phyloP scores from a whole-genome alignment of 2,329 filamentous ascomycete species.

The Exophiala dermatitidis region DNA sequence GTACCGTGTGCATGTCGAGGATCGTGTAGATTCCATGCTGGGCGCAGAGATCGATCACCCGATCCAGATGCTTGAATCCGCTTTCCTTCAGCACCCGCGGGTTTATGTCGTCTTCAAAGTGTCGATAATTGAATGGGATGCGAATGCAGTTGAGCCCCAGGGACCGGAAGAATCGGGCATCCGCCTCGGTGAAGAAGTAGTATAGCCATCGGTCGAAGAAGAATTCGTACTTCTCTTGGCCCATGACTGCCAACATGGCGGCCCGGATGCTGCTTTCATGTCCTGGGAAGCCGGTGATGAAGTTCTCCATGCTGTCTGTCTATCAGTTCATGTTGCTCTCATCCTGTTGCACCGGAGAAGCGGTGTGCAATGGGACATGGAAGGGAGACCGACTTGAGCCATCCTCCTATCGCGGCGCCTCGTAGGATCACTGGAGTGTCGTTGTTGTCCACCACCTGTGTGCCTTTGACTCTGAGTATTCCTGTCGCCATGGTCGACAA shows the following conservation, averaged over 20 bases:
- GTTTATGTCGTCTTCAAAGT: constrained; percentile 45
- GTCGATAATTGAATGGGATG: constrained; percentile 55
- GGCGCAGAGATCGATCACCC: constrained; percentile 43
- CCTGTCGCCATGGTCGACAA: constrained; percentile 14
- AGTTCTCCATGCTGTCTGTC: constrained; percentile 49
- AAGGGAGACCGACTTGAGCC: constrained; percentile 26
- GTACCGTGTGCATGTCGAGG: constrained; percentile 45
- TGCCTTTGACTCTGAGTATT: constrained; percentile 39
- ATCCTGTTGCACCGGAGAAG: background rate
- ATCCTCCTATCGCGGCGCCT: constrained; percentile 42
- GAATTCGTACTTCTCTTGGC: constrained; percentile 52
- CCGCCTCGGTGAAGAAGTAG: constrained; percentile 50
- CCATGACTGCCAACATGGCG: constrained; percentile 48
- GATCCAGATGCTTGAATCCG: constrained; percentile 45
- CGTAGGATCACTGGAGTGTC: constrained; percentile 44
- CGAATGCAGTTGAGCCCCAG: constrained; percentile 53
- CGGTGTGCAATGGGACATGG: constrained; percentile 22
- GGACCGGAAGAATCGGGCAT: constrained; percentile 52
- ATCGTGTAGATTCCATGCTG: constrained; percentile 46
- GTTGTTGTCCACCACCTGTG: constrained; percentile 41
- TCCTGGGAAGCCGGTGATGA: constrained; percentile 57
- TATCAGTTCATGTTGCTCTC: too few species aligned
- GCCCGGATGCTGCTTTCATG: constrained; percentile 52
- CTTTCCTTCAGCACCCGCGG: constrained; percentile 37
- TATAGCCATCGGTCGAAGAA: constrained; percentile 23